Evolutionary conservation across 495 filamentous ascomycete species (phyloP), one percentile per base, ranked within the genome.

Genomic region (Neurospora sp.): DNA sequence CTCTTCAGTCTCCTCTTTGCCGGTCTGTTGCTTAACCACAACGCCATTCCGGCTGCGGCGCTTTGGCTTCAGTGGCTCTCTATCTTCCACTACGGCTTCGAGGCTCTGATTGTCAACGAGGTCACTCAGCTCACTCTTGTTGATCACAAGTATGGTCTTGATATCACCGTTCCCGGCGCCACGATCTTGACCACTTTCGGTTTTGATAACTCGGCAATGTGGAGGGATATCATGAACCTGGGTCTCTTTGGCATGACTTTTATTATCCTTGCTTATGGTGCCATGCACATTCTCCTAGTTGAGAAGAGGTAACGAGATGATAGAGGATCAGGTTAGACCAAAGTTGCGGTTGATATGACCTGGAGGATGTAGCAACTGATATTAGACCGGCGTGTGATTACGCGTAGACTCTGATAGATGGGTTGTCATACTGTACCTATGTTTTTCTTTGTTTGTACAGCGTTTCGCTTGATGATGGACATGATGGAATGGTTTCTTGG

Each of bases 81-180:
- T 23, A 99, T 99, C 76, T 99, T 98, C 89, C 96, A 99, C 80
- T 99, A 97, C 79, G 96, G 91, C 3, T 98, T 99, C 77, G 96
- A 98, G 85, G 92, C 93, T 3, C 87, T 99, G 31, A 96, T 98
- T 74, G 96, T 99, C 78, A 99, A 99, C 80, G 96, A 99, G 83
- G 96, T 98, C 70, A 90, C 90, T n/a, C 93, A 91, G 80, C 85
- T 98, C 74, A 93, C 91, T 2, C 87, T 99, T 74, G 88, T 94
- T 69, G 96, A 99, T 78, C 90, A 96, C 79, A 96, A 98, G 82
- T 96, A 93, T 76, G 96, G 96, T 4, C 87, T 99, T 4, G 93
- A 98, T 78, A 99, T 99, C 70, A 94, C 95, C 76, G 94, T 99
- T 0, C 96, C 96, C 0, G 96, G 96, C 20, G 93, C 95, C 0